A percentile compares a stretch with the other conserved stretches of the same genome.
phyloP scores from a whole-genome alignment of 371 early-diverging fungal species.

The Mortierella sp. region DNA sequence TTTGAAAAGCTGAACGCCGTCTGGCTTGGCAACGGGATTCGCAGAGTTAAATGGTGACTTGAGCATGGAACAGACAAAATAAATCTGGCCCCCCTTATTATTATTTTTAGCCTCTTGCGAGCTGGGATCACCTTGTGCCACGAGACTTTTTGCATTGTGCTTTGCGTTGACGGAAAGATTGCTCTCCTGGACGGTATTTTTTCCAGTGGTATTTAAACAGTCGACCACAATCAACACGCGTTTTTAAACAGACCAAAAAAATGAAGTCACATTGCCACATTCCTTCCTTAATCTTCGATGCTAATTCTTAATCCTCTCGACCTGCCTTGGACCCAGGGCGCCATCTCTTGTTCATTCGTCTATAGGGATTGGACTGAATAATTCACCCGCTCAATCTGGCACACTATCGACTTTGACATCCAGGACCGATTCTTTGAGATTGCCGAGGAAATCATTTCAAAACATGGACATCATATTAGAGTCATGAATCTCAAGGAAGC shows the following conservation, averaged over 20 bases:
- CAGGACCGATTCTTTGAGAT: neutral
- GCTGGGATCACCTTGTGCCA: too few relatives aligned
- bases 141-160: too few relatives aligned
- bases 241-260: too few relatives aligned
- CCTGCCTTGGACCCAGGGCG: neutral
- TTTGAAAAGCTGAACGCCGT: constrained; percentile 3
- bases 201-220: too few relatives aligned
- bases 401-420: constrained; percentile 20
- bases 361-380: constrained; percentile 7
- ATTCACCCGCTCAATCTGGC: constrained; percentile 11
- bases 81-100: too few relatives aligned
- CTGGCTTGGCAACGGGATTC: constrained; percentile 12
- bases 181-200: too few relatives aligned
- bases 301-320: constrained; percentile 14
- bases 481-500: neutral
- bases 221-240: too few relatives aligned
- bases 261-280: too few relatives aligned
- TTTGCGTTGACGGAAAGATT: too few relatives aligned
- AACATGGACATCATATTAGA: neutral
- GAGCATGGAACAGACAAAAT: neutral
- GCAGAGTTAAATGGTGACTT: neutral
- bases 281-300: too few relatives aligned
- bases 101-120: too few relatives aligned
- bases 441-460: neutral
- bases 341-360: constrained; percentile 3